Evolutionary conservation across 257 asterid species (phyloP), one percentile per base, ranked within the genome.

Genomic region (Mitragyna speciosa): DNA sequence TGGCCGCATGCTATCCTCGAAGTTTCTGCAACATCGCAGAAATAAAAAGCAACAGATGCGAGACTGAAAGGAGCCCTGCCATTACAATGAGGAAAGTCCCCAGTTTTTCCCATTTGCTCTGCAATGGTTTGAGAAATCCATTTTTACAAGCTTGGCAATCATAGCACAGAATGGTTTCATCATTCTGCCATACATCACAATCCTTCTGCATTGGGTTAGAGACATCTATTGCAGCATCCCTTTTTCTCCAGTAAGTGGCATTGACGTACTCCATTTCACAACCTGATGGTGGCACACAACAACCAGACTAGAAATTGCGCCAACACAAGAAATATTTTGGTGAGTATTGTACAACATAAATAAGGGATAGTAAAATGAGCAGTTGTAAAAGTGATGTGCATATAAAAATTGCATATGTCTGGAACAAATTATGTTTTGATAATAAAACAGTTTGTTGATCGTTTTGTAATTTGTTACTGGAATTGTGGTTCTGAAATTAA

Each of bases 191-290:
- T 12, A 67, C 10, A 54, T 86, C 82, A 36, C 91, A 84, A 31
- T 88, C 89, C 51, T 52, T 70, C 19, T 78, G 72, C 19, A 75
- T 75, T 6, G 80, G 67, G 48, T 28, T 41, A 2, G 80, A 77
- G 10, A 58, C 28, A 36, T 78, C 76, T 4, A 20, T 39, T 7
- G 7, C 41, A 24, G 14, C 64, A 26, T 77, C 39, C 74, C 51
- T 69, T 28, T 76, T 78, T 51, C 31, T 80, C 91, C 89, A 88
- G 41, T 63, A 86, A 8, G 88, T 84, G 49, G 77, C 84, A 72
- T 84, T 88, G 39, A 86, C 84, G 31, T 58, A 78, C 54, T 84
- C 87, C 91, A 88, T 88, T 30, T 61, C 86, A 14, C 88, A 86
- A 0, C 71, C 36, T 67, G 83, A 31, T 7, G 89, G 89, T 17